Percentiles rank a stretch among this genome's conserved stretches.
Evolutionary conservation across 2,329 filamentous ascomycete species (phyloP).

Genomic region (Mollisia scopiformis): DNA sequence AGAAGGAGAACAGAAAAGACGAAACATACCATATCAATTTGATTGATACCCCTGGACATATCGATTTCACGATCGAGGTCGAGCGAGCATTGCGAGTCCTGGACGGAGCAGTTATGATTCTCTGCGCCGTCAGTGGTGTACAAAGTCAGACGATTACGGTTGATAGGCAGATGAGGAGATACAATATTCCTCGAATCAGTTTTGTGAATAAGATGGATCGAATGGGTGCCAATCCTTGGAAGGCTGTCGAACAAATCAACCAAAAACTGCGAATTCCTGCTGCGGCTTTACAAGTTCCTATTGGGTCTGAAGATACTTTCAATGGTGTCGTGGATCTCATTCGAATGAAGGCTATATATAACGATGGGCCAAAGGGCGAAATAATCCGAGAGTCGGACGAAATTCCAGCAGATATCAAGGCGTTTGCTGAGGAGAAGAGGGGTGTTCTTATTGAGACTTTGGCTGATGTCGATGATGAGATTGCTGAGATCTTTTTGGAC

Average conservation of each 20-base stretch:
- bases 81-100: conserved; percentile 93
- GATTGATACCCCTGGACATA: conserved; percentile 98
- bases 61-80: conserved; percentile 99
- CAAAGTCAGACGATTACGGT: conserved; percentile 98
- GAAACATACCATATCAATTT: conserved; percentile 96
- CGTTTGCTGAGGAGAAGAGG: conserved; percentile 80
- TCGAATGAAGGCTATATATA: conserved; percentile 91
- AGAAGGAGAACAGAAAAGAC: conserved; percentile 80
- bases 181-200: conserved; percentile 92
- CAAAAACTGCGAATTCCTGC: conserved; percentile 91
- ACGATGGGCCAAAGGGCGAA: conserved; percentile 81
- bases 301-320: conserved; percentile 89
- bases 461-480: conserved; percentile 97
- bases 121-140: conserved; percentile 95
- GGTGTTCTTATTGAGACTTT: conserved; percentile 89
- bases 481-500: conserved; percentile 91
- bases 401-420: conserved; percentile 78
- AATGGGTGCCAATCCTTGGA: conserved; percentile 98
- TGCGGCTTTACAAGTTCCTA: conserved; percentile 92
- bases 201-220: conserved; percentile 99
- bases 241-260: conserved; percentile 97
- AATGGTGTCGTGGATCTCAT: conserved; percentile 92
- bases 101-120: conserved; percentile 96
- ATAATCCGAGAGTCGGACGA: conserved; percentile 76
- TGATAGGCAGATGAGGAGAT: conserved; percentile 97